Evolutionary conservation across 228 moss, liverwort and hornwort genomes (phyloP), one percentile per base, ranked within the genome.

Genomic region (Sphagnum fallax): DNA sequence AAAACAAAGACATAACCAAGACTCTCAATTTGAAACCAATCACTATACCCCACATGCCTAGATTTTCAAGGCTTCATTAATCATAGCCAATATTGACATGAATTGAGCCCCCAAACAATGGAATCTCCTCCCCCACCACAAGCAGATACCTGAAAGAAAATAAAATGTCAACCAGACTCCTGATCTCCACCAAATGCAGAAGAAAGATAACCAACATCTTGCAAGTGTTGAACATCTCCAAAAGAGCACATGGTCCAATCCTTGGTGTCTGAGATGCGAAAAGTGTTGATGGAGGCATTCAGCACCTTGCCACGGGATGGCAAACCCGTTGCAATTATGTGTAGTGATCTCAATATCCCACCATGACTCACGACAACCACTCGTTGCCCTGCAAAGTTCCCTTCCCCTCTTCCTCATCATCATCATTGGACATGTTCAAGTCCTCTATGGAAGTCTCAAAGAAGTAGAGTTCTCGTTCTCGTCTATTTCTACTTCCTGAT

Each of bases 341-440:
- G 82, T 72, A 89, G 78, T 59, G 89, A 78, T 81, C 92, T 82
- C 83, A 95, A 77, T 52, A 95, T 82, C 64, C 88, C 95, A 72
- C 95, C 95, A 65, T 95, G 95, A 53, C 80, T 92, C 47, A 95
- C 92, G 2, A 92, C 73, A 47, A 92, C 78, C 66, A 95, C 77
- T 76, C 90, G 76, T 72, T 92, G 76, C 16, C 92, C 92, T 92
- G 77, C 77, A 74, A 10, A 12, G 6, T 50, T n/a, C 67, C 62
- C 62, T 10, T 10, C 65, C 50, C 8, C 10, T 65, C 48, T 13
- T 65, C 65, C 49, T 65, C 14, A 16, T 62, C 61, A 11, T 10
- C 61, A n/a, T 32, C 32, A 32, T 32, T 32, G 32, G 32, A 32
- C 32, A 32, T 32, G 32, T 32, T 49, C 32, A 32, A 66, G 51